A percentile compares a stretch with the other conserved stretches of the same genome.
Evolutionary conservation across 75 land plant species (phyloP).

Genomic region (Sequoiadendron giganteum): DNA sequence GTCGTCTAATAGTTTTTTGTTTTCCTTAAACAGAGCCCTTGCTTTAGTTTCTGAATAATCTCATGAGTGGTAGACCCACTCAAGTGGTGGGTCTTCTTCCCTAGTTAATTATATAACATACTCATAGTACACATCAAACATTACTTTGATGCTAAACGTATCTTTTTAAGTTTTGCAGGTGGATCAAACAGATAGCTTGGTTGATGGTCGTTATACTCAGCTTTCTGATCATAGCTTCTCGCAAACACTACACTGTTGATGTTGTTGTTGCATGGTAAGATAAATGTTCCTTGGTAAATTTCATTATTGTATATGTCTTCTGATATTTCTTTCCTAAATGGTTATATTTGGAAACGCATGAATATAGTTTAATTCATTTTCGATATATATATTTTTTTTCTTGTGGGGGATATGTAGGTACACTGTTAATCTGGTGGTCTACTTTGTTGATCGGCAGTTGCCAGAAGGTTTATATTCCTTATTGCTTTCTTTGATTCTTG

Average conservation of each 20-base stretch:
- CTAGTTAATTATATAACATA: background rate
- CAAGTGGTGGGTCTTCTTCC: background rate
- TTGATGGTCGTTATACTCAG: constrained; percentile 59
- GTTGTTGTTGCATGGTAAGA: constrained; percentile 93
- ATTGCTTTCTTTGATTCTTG: background rate
- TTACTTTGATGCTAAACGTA: background rate
- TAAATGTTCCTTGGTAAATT: background rate
- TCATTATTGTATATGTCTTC: background rate
- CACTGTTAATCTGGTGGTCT: constrained; percentile 87
- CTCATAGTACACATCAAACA: background rate
- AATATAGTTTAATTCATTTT: background rate
- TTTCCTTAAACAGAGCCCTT: too few relatives aligned
- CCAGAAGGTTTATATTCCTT: constrained; percentile 49
- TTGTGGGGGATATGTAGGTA: constrained; percentile 56
- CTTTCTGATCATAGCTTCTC: constrained; percentile 83
- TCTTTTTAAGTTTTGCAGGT: constrained; percentile 41
- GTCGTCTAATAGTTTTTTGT: too few relatives aligned
- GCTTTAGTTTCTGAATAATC: too few relatives aligned
- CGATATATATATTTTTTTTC: background rate
- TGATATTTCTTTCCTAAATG: background rate
- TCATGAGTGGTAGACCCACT: too few relatives aligned
- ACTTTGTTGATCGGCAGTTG: constrained; percentile 73
- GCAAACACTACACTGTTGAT: constrained; percentile 96
- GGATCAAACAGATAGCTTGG: constrained; percentile 81
- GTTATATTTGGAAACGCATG: background rate